phyloP scores from a whole-genome alignment of 2,329 filamentous ascomycete genomes.

The Cladosporium colombiae region DNA sequence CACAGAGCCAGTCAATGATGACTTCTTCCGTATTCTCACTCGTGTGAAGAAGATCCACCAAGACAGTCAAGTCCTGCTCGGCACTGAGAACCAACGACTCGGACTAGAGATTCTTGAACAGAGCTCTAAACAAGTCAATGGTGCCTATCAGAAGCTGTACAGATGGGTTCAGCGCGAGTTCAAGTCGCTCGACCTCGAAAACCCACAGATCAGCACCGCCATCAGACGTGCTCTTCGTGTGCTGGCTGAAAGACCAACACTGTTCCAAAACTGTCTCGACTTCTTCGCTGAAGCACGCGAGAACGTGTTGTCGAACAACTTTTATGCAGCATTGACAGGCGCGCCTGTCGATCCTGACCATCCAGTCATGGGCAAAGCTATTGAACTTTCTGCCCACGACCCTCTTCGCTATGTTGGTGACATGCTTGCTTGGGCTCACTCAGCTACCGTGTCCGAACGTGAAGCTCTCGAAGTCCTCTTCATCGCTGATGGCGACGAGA shows the following conservation, averaged over 20 bases:
- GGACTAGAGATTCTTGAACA: conserved; percentile 91
- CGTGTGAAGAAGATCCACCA: conserved; percentile 84
- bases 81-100: conserved; percentile 83
- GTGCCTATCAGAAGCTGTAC: conserved; percentile 92
- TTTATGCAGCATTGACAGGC: conserved; percentile 85
- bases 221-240: conserved; percentile 83
- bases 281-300: conserved; percentile 91
- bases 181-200: conserved; percentile 87
- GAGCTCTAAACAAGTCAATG: conserved; percentile 81
- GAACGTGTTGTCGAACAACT: conserved; percentile 81
- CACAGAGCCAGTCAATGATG: conserved; percentile 79
- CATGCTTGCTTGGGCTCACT: conserved; percentile 97
- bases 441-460: conserved; percentile 86
- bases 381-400: conserved; percentile 91
- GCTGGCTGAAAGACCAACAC: conserved; percentile 80
- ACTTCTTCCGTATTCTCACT: conserved; percentile 75
- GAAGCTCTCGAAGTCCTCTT: conserved; percentile 92
- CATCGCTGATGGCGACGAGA: conserved; percentile 84
- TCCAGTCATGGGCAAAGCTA: conserved; percentile 68
- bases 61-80: conserved; percentile 86
- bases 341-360: conserved; percentile 59
- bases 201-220: conserved; percentile 83
- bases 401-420: conserved; percentile 89
- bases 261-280: conserved; percentile 92
- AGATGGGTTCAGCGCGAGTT: conserved; percentile 94